Conservation (phyloP, 169 alveolate species). For the Cryptosporidium baileyi region DNA sequence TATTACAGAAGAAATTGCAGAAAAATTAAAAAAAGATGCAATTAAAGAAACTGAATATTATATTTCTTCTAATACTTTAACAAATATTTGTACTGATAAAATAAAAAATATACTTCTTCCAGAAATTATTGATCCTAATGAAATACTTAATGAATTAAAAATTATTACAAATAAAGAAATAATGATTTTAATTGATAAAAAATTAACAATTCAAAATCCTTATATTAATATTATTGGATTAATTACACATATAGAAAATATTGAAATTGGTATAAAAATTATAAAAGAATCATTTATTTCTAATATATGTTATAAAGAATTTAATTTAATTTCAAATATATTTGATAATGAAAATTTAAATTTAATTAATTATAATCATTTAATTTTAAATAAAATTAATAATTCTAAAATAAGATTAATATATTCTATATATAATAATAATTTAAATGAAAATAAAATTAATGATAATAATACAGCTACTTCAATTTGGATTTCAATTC, state of each 20-base stretch:
- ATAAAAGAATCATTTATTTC: slow-evolving; percentile 27
- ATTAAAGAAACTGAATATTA: not conserved
- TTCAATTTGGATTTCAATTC: slow-evolving; percentile 17
- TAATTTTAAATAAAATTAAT: not conserved
- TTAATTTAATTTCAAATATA: not conserved
- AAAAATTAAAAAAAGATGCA: not conserved
- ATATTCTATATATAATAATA: not conserved
- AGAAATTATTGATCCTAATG: not conserved
- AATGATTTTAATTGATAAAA: slow-evolving; percentile 5
- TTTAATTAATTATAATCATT: not conserved
- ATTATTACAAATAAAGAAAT: slow-evolving; percentile 2
- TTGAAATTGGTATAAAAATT: not conserved
- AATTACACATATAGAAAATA: slow-evolving; percentile 31
- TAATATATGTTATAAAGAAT: not conserved
- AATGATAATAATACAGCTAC: not conserved
- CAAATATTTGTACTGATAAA: slow-evolving; percentile 38
- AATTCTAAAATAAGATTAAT: not conserved
- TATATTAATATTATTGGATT: slow-evolving; percentile 19
- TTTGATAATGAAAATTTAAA: not conserved
- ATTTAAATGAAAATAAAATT: not conserved
- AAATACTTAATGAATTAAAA: not conserved
- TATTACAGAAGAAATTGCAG: slow-evolving; percentile 25
- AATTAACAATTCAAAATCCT: slow-evolving; percentile 28
- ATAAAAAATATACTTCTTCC: slow-evolving; percentile 25
- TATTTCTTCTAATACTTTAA: not conserved